Percentiles rank a stretch among this genome's conserved stretches.
Conservation (phyloP, 1,284 basidiomycete genomes). For the Marasmius fiardii region DNA sequence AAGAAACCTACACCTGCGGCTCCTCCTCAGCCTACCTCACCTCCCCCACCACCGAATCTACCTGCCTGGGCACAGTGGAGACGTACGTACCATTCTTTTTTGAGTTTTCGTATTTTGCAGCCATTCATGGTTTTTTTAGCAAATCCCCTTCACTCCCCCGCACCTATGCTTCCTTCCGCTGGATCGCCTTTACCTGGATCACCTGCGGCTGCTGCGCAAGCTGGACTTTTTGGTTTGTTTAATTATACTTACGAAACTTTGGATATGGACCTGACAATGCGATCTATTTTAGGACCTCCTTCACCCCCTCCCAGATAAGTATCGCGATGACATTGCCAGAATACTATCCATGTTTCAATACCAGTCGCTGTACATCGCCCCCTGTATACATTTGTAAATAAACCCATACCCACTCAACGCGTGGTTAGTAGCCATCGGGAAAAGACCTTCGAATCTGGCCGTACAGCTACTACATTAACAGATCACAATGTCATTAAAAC, state of each 20-base stretch:
- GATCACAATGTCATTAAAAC: too few species aligned
- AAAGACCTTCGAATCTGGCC: too few species aligned
- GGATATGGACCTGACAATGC: too few species aligned
- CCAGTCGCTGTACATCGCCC: too few species aligned
- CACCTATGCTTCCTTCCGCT: background rate
- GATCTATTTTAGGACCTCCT: too few species aligned
- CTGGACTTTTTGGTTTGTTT: background rate
- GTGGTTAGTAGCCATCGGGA: too few species aligned
- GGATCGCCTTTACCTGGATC: background rate
- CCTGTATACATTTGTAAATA: too few species aligned
- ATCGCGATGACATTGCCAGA: too few species aligned
- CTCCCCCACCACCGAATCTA: constrained; percentile 45
- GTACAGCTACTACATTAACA: too few species aligned
- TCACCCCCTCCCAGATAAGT: too few species aligned
- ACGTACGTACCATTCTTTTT: constrained; percentile 38
- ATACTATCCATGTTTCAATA: too few species aligned
- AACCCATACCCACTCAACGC: too few species aligned
- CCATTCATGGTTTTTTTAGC: background rate
- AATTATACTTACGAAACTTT: background rate
- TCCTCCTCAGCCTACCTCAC: constrained; percentile 36
- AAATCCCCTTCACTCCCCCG: background rate
- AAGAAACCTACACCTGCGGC: constrained; percentile 38
- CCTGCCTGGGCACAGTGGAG: constrained; percentile 79
- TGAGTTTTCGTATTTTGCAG: background rate
- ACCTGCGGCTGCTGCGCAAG: background rate